phyloP scores from a whole-genome alignment of 2,329 filamentous ascomycete species.

The Diaporthe destruens region DNA sequence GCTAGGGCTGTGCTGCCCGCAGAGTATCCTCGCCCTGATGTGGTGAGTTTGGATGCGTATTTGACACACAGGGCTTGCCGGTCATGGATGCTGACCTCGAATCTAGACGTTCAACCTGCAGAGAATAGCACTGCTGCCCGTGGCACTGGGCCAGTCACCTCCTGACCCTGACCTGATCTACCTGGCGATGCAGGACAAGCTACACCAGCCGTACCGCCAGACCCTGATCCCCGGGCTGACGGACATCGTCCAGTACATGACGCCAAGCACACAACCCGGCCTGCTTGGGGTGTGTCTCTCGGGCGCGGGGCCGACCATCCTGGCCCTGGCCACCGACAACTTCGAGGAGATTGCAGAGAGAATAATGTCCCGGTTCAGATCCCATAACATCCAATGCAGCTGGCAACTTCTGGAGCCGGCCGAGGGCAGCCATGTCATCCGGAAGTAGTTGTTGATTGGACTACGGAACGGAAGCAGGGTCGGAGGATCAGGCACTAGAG shows the following conservation, averaged over 20 bases:
- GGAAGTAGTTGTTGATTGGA: constrained; percentile 45
- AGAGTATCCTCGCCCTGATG: constrained; percentile 82
- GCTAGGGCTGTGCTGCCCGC: constrained; percentile 87
- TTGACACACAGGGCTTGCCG: constrained; percentile 21
- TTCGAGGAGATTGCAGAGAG: constrained; percentile 87
- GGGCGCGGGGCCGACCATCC: constrained; percentile 93
- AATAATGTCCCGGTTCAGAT: constrained; percentile 80
- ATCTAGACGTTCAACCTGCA: constrained; percentile 88
- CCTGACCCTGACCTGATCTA: constrained; percentile 95
- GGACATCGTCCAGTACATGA: constrained; percentile 92
- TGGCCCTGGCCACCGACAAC: constrained; percentile 90
- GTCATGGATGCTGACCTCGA: constrained; percentile 13
- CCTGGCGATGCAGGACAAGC: constrained; percentile 97
- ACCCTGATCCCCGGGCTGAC: constrained; percentile 91
- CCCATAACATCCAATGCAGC: constrained; percentile 80
- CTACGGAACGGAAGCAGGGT: neutral
- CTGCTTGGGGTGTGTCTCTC: constrained; percentile 95
- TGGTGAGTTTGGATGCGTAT: constrained; percentile 66
- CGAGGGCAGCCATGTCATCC: constrained; percentile 71
- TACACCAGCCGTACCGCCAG: constrained; percentile 96
- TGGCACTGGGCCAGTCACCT: constrained; percentile 88
- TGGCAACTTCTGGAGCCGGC: constrained; percentile 93
- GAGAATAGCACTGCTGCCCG: constrained; percentile 89
- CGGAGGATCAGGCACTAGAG: neutral
- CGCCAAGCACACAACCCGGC: constrained; percentile 85